Percentiles rank a stretch among this genome's conserved stretches.
Conservation (phyloP, 148 eudicot species). For the Fagopyrum tataricum region DNA sequence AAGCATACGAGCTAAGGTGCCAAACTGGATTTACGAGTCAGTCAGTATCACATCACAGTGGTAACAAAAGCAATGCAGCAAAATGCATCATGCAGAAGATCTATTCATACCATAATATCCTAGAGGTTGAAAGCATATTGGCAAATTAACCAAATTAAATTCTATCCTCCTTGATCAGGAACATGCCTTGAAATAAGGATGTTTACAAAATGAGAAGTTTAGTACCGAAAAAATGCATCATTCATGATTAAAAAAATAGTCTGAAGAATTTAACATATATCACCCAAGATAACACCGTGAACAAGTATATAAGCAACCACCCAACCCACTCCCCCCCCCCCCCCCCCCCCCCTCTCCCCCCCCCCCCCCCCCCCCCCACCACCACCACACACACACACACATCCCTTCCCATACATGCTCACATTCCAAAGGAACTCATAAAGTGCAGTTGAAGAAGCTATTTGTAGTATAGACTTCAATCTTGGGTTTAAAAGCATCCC, state of each 20-base stretch:
- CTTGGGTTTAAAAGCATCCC: not conserved
- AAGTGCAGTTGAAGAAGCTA: too few relatives aligned
- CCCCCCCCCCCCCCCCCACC: too few relatives aligned
- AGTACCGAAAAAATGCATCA: not conserved
- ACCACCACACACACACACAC: too few relatives aligned
- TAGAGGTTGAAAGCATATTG: not conserved
- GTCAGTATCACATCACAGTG: not conserved
- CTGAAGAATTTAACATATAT: not conserved
- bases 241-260: not conserved
- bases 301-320: not conserved
- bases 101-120: not conserved
- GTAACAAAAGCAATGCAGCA: not conserved
- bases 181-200: not conserved
- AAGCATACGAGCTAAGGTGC: slow-evolving; percentile 85
- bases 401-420: too few relatives aligned
- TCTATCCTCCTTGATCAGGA: not conserved
- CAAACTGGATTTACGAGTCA: slow-evolving; percentile 47
- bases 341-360: too few relatives aligned
- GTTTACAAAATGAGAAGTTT: not conserved
- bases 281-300: not conserved
- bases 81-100: slow-evolving; percentile 10
- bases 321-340: too few relatives aligned
- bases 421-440: not conserved
- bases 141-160: not conserved
- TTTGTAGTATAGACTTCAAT: not conserved